phyloP scores from a whole-genome alignment of 208 protist species.

The Acanthamoeba lenticulata region DNA sequence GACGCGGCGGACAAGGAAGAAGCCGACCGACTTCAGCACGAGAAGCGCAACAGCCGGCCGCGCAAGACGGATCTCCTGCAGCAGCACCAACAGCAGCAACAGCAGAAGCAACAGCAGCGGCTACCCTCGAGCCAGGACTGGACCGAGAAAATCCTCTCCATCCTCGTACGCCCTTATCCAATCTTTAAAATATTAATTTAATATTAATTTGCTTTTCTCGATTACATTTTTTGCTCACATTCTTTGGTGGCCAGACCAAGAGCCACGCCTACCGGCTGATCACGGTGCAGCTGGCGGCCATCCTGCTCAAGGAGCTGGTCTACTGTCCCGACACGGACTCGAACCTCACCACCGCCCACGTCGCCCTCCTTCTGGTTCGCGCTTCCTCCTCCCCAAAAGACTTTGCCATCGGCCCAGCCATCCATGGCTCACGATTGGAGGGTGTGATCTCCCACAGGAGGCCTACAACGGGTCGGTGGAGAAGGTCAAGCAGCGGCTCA shows the following conservation, averaged over 20 bases:
- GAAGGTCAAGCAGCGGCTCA: background rate
- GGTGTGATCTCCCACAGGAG: background rate
- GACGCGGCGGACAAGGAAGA: background rate
- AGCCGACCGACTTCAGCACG: background rate
- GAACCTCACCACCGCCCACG: background rate
- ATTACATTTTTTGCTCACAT: background rate
- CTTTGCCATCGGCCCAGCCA: background rate
- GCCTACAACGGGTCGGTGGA: background rate
- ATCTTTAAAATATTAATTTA: no score
- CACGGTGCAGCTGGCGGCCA: background rate
- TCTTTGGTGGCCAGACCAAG: background rate
- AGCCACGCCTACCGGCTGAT: background rate
- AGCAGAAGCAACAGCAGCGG: no score
- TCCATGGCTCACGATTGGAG: background rate
- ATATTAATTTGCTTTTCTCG: no score
- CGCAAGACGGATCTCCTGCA: background rate
- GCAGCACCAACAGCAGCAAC: background rate
- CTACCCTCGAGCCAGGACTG: background rate
- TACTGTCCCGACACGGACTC: background rate
- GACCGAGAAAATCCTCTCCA: background rate
- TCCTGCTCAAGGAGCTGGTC: slow-evolving; percentile 19
- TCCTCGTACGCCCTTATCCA: background rate
- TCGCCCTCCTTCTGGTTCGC: background rate
- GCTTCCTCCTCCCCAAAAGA: background rate
- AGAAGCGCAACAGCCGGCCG: background rate